A percentile compares a stretch with the other conserved stretches of the same genome.
Evolutionary conservation across 108 stramenopile genomes (phyloP).

Genomic region (Pseudonitzschia delicatissima): DNA sequence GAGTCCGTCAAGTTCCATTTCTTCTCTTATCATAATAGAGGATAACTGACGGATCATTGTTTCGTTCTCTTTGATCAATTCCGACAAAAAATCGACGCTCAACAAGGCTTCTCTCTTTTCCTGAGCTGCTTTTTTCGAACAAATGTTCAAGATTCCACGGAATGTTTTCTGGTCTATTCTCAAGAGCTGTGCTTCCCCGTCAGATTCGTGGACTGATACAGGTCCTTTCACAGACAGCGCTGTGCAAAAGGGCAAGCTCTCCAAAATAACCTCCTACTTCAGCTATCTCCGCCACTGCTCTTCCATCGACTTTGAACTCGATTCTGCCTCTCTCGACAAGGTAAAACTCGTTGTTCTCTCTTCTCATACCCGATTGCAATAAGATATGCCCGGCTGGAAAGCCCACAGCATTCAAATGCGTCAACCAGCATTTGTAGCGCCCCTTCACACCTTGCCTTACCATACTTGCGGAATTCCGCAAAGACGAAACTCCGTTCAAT

Average conservation of each 20-base stretch:
- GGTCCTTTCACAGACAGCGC: constrained; percentile 5
- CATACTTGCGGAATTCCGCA: constrained; percentile 19
- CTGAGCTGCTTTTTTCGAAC: constrained; percentile 13
- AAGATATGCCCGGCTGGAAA: constrained; percentile 6
- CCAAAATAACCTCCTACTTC: constrained; percentile 48
- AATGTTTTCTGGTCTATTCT: constrained; percentile 14
- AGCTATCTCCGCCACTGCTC: neutral
- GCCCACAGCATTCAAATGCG: constrained; percentile 13
- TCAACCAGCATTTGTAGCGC: constrained; percentile 11
- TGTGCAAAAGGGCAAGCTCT: constrained; percentile 29
- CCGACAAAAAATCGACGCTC: constrained; percentile 4
- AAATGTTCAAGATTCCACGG: constrained; percentile 12
- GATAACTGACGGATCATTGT: neutral
- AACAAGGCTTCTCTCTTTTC: constrained; percentile 7
- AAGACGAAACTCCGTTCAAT: constrained; percentile 23
- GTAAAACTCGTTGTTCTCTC: constrained; percentile 10
- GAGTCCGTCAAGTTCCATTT: neutral
- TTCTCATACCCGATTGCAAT: constrained; percentile 5
- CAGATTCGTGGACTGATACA: constrained; percentile 7
- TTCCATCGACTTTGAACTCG: constrained; percentile 11
- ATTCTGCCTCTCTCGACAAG: constrained; percentile 10
- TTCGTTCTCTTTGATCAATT: constrained; percentile 3
- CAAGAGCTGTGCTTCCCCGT: constrained; percentile 1
- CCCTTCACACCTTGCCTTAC: constrained; percentile 20
- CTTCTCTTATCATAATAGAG: constrained; percentile 6